Base-by-base conservation (phyloP, 352 stramenopile species). In the Aphanomyces invadans region DNA sequence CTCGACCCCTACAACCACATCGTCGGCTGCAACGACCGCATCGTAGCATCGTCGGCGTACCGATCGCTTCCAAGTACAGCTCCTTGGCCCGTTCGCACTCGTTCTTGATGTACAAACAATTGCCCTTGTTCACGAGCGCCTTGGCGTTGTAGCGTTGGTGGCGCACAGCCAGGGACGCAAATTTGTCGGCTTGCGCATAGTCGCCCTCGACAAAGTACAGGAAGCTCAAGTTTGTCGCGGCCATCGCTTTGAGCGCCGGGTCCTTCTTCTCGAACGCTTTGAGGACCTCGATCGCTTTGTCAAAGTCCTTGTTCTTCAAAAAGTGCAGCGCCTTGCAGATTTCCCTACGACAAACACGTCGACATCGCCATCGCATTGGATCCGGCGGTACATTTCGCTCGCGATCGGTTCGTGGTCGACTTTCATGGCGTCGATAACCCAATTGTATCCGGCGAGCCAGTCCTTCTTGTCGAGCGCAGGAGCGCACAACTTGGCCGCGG, bases 221-320 rank as follows among this genome's bases (percentile, higher is more conserved):
- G 71, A 98, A 98, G 38, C 86, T 96, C 25, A 99, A 76, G 69
- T 98, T 99, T 9, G 90, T 98, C 12, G 92, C 90, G 28, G 93
- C 89, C 80, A 96, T 96, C 25, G 94, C 87, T 60, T 96, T 97
- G 62, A 98, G 83, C 54, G 84, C 79, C 42, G 86, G 78, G 68
- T 97, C 91, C 70, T 98, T 98, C 71, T 97, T 97, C 74, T 98
- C 91, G 59, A 98, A 98, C 23, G 83, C 79, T 76, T 98, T 97
- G 28, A 99, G 78, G 29, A 96, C 79, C 65, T 97, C 86, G 53
- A 97, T 96, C 28, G 93, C 92, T 69, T 95, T 90, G 21, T 97
- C 89, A 42, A 98, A 98, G 36, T 97, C 83, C 66, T 97, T 97
- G 68, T 92, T 78, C 59, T 88, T 88, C n/a, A 98, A 74, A 54